A percentile compares a stretch with the other conserved stretches of the same genome.
These are phyloP conservation scores for Saussurea involucrata DNA, from an alignment of 129 eudicot genomes.

Conservation along the genomic window DNA sequence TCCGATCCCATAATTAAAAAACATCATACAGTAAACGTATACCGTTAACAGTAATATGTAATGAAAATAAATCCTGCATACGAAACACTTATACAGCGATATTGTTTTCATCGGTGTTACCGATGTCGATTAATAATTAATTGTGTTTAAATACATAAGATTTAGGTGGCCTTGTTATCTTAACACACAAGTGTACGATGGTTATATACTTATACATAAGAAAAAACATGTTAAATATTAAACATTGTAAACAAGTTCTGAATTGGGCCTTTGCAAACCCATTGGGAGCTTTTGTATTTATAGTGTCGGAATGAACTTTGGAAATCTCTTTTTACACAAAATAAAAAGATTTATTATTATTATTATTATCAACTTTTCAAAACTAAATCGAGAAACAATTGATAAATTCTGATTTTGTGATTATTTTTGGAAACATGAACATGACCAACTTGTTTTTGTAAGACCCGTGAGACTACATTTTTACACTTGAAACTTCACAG, in stretches of 20 bases:
- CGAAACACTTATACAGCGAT: not conserved
- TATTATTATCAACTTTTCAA: not conserved
- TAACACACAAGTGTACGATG: not conserved
- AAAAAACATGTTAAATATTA: too few relatives aligned
- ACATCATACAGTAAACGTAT: not conserved
- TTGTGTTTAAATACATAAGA: not conserved
- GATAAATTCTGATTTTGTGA: too few relatives aligned
- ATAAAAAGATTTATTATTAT: too few relatives aligned
- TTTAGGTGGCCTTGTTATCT: not conserved
- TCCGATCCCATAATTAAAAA: conserved; percentile 37
- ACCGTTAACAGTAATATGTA: not conserved
- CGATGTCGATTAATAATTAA: not conserved
- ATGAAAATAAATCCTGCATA: not conserved
- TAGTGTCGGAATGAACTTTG: not conserved
- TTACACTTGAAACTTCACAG: too few relatives aligned
- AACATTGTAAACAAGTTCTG: not conserved
- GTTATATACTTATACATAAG: too few relatives aligned
- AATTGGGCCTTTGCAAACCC: not conserved
- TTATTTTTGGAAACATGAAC: too few relatives aligned
- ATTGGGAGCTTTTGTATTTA: not conserved
- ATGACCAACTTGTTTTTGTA: too few relatives aligned
- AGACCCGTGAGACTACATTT: too few relatives aligned
- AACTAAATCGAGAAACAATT: not conserved
- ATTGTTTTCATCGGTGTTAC: not conserved
- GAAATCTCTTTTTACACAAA: not conserved